Conservation (phyloP, 176 grass and related monocot species). For the Oryza glumipatula region DNA sequence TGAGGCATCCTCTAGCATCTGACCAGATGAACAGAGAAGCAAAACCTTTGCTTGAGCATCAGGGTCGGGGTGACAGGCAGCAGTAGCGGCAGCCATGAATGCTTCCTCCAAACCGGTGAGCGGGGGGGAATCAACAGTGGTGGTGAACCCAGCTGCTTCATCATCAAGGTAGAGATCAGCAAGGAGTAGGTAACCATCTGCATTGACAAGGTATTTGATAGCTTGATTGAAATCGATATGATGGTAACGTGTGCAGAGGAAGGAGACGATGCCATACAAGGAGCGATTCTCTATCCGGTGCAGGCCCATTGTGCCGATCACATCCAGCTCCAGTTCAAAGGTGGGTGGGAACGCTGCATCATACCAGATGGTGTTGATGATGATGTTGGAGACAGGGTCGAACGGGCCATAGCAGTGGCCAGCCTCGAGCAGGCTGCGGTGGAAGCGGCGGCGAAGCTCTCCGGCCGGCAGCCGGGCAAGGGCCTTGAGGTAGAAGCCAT, state of each 20-base stretch:
- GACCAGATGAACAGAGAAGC: background rate
- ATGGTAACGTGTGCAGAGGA: slow-evolving; percentile 2
- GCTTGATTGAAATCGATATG: slow-evolving; percentile 21
- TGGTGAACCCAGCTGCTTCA: too few relatives aligned
- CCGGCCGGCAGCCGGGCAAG: background rate
- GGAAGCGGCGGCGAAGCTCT: background rate
- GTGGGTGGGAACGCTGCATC: background rate
- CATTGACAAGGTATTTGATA: background rate
- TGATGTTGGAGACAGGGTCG: background rate
- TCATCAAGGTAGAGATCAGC: background rate
- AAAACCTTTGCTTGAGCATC: slow-evolving; percentile 25
- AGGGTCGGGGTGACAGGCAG: slow-evolving; percentile 16
- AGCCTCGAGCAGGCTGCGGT: slow-evolving; percentile 1
- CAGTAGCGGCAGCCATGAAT: background rate
- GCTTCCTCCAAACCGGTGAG: background rate
- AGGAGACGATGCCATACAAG: background rate
- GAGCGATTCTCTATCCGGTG: slow-evolving; percentile 19
- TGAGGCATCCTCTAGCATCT: background rate
- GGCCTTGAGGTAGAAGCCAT: background rate
- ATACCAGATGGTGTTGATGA: too few relatives aligned
- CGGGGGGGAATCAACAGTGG: background rate
- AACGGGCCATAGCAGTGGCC: background rate
- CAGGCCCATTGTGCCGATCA: slow-evolving; percentile 11
- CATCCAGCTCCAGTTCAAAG: slow-evolving; percentile 14
- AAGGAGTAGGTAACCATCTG: background rate